These are phyloP conservation scores for Fusarium sp. DNA, from an alignment of 2,329 filamentous ascomycete genomes.

Conservation along the genomic window DNA sequence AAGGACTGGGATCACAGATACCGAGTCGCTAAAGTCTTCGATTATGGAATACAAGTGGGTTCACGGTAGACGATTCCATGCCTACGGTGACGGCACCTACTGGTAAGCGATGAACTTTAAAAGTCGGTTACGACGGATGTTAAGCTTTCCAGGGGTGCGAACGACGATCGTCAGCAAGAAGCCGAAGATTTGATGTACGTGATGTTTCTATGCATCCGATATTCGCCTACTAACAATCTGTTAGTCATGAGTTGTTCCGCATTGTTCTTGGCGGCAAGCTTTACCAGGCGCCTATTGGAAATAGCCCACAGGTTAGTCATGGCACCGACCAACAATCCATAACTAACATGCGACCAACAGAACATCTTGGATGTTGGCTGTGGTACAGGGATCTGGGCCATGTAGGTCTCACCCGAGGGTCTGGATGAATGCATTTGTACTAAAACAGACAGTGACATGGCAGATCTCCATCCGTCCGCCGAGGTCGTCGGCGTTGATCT, in stretches of 20 bases:
- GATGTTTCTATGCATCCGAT: background rate
- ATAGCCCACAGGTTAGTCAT: conserved; percentile 8
- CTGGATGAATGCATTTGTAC: rapidly evolving
- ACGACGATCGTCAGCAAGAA: conserved; percentile 32
- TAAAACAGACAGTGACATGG: conserved; percentile 9
- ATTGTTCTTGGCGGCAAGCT: conserved; percentile 22
- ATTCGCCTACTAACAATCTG: background rate
- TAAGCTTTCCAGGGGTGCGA: conserved; percentile 13
- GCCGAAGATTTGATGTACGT: conserved; percentile 33
- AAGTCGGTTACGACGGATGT: no score
- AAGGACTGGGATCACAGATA: conserved; percentile 21
- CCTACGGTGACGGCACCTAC: conserved; percentile 28
- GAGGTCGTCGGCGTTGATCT: conserved; percentile 28
- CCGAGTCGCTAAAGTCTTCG: conserved; percentile 22
- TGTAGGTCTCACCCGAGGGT: conserved; percentile 1
- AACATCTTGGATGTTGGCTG: conserved; percentile 21
- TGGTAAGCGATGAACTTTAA: background rate
- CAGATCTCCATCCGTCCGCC: conserved; percentile 21
- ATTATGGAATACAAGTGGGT: conserved; percentile 35
- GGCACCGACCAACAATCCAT: rapidly evolving
- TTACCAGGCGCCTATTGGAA: conserved; percentile 24
- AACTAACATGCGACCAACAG: background rate
- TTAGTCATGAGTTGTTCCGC: conserved; percentile 27
- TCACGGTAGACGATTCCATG: conserved; percentile 24
- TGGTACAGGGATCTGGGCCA: conserved; percentile 31